Evolutionary conservation across 352 stramenopile species (phyloP).

Genomic region (Pythium rishiriense): DNA sequence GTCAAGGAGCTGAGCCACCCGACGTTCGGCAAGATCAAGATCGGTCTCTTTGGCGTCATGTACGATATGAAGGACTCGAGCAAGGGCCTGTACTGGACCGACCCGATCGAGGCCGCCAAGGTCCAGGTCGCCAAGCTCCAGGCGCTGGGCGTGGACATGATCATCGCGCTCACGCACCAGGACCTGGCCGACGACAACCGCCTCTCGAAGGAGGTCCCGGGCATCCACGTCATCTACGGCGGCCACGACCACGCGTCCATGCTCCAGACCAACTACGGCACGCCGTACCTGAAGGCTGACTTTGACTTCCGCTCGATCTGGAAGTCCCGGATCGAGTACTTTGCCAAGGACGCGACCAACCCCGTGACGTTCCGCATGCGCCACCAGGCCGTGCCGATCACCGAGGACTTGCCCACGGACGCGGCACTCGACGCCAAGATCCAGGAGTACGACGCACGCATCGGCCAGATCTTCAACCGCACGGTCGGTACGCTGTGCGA

Average conservation of each 20-base stretch:
- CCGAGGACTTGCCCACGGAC: conserved; percentile 59
- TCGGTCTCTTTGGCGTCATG: conserved; percentile 77
- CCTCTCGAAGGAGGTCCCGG: conserved; percentile 64
- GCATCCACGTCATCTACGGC: conserved; percentile 67
- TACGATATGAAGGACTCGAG: conserved; percentile 73
- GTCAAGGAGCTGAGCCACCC: conserved; percentile 50
- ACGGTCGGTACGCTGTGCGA: conserved; percentile 58
- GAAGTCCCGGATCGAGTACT: conserved; percentile 62
- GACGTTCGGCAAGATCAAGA: conserved; percentile 45
- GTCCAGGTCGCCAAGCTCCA: conserved; percentile 46
- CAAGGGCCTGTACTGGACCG: conserved; percentile 65
- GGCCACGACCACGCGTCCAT: conserved; percentile 77
- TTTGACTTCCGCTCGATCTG: conserved; percentile 75
- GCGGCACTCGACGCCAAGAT: conserved; percentile 50
- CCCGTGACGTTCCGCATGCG: conserved; percentile 44
- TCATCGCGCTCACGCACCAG: conserved; percentile 79
- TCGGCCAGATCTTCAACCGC: conserved; percentile 43
- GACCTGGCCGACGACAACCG: conserved; percentile 65
- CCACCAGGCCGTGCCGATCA: conserved; percentile 54
- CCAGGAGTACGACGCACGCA: conserved; percentile 39
- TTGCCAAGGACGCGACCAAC: conserved; percentile 33
- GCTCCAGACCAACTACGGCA: conserved; percentile 69
- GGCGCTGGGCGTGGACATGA: conserved; percentile 55
- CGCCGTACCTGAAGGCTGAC: conserved; percentile 74
- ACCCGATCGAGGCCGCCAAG: conserved; percentile 59